Evolutionary conservation across 768 basidiomycete genomes (phyloP), one percentile per base, ranked within the genome.

Genomic region (Podaxis mareebaensis): DNA sequence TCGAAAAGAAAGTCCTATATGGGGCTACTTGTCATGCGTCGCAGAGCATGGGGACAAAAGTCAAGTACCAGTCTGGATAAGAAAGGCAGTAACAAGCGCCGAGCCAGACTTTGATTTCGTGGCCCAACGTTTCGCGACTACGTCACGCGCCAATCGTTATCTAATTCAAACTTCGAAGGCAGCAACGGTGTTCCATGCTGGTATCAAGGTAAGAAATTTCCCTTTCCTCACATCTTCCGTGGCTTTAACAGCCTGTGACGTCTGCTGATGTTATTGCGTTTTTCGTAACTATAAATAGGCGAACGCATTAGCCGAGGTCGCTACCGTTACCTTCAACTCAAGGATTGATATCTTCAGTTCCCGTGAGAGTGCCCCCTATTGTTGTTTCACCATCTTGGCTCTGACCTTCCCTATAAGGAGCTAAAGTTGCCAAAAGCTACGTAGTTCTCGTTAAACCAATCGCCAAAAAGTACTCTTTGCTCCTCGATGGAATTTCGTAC

Each of bases 111-210:
- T 71, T 62, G 57, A 64, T 15, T 54, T 59, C 1, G 67, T 71
- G 5, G 73, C 73, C 3, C 22, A 65, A 10, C 61, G 61, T 20
- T 74, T 74, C 48, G 72, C 73, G 2, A 38, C 67, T 28, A 70
- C 63, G 6, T 69, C 72, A 2, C 51, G 51, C 1, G 61, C 59
- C 15, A 72, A 72, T 64, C 67, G 69, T 13, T 74, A 72, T 63
- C 70, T 74, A 8, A 63, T 74, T 20, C 73, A 74, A 53, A 74
- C 73, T 0, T 73, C 72, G 0, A 74, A 74, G 60, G 73, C 71
- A 7, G 67, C 73, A 12, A 74, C 73, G 4, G 68, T 73, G 17
- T 73, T 72, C 46, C 61, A 72, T 44, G 73, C 70, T n/a, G 73
- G 73, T 4, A 7, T 74, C 26, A 74, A 74, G 71, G 73, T 70